Base-by-base conservation (phyloP, 495 filamentous ascomycete genomes). In the Lophiostoma macrostomum region DNA sequence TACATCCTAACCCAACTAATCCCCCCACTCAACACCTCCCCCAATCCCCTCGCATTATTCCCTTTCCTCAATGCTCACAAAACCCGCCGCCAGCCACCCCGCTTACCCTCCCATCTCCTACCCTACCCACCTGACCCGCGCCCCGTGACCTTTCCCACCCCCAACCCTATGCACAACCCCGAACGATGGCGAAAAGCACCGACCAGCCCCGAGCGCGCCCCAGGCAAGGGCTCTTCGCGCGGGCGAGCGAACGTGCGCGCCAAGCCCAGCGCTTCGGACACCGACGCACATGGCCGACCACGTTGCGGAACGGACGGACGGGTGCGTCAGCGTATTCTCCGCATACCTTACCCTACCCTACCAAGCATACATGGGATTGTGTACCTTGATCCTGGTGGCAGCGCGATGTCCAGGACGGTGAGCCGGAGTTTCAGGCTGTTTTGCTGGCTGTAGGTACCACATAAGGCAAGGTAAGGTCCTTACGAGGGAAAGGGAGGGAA, bases 281-380 rank as follows among this genome's bases (percentile, higher is more conserved):
- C 43, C 43, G 43, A 47, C 43, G 43, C 43, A 34, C 43, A 34
- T 47, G 43, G 43, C 20, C 32, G 4, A 5, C 32, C 32, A 4
- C 19, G 3, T 31, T n/a, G n/a, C n/a, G n/a, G n/a, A n/a, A n/a
- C n/a, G n/a, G n/a, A n/a, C n/a, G n/a, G n/a, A n/a, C n/a, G n/a
- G n/a, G n/a, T n/a, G n/a, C n/a, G n/a, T n/a, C n/a, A n/a, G 8
- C 35, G 12, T 38, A 38, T 38, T 38, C 35, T 38, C 35, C 35
- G 35, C 35, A 38, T 8, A 38, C n/a, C n/a, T n/a, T n/a, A n/a
- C n/a, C n/a, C n/a, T n/a, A n/a, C n/a, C n/a, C n/a, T n/a, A n/a
- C n/a, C n/a, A n/a, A n/a, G n/a, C n/a, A n/a, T n/a, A n/a, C n/a
- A n/a, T n/a, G n/a, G n/a, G n/a, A n/a, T n/a, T n/a, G n/a, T n/a